Percentiles rank a stretch among this genome's conserved stretches.
Evolutionary conservation across 1,139 yeast species (phyloP).

Genomic region (Martiniozyma asiatica): DNA sequence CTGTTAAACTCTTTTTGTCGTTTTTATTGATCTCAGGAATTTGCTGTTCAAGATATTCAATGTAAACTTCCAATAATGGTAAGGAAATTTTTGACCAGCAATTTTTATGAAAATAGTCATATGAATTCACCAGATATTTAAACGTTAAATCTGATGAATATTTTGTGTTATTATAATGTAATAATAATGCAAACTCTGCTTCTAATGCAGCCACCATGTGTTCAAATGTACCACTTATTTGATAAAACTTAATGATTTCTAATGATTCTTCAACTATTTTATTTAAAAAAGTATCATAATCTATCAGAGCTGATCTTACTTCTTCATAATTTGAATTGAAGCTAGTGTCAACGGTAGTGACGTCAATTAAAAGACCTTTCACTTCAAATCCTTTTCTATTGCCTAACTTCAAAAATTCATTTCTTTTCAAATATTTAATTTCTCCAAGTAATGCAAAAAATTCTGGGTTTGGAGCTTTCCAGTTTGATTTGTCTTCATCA

Average conservation of each 20-base stretch:
- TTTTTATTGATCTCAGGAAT: no score
- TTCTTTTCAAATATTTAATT: conserved; percentile 32
- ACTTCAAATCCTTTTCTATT: conserved; percentile 25
- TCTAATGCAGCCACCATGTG: conserved; percentile 65
- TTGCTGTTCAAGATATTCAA: conserved; percentile 52
- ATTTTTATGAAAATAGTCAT: conserved; percentile 49
- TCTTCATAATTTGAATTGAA: neutral
- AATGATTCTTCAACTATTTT: conserved; percentile 22
- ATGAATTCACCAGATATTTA: conserved; percentile 52
- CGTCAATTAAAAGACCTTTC: conserved; percentile 32
- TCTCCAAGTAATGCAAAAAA: conserved; percentile 37
- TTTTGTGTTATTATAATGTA: conserved; percentile 44
- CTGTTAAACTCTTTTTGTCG: no score
- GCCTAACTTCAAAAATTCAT: conserved; percentile 31
- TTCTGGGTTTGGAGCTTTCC: conserved; percentile 1
- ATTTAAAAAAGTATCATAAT: conserved; percentile 8
- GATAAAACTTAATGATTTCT: conserved; percentile 21
- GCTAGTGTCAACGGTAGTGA: conserved; percentile 10
- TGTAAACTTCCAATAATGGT: conserved; percentile 48
- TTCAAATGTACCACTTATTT: conserved; percentile 25
- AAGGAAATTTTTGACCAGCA: conserved; percentile 73
- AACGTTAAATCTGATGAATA: conserved; percentile 29
- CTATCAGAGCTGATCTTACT: conserved; percentile 7
- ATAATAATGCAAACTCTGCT: conserved; percentile 68
- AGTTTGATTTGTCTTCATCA: conserved; percentile 12